These are phyloP conservation scores for Pythium aphanidermatum DNA, from an alignment of 352 stramenopile species.

Conservation along the genomic window DNA sequence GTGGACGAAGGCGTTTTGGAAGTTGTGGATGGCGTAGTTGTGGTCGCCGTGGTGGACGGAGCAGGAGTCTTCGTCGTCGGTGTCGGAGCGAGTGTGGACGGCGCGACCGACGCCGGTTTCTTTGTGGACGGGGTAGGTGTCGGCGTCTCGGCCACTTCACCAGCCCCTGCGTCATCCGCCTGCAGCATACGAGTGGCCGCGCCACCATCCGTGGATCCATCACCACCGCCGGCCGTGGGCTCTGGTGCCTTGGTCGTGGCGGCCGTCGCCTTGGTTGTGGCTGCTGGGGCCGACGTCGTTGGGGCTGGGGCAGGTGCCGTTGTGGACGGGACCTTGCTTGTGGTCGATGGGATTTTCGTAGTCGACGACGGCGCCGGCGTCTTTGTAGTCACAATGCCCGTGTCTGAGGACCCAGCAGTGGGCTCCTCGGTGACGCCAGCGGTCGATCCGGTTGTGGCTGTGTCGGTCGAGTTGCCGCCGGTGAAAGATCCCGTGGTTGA, in stretches of 20 bases:
- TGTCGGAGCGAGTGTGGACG: neutral
- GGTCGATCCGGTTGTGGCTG: neutral
- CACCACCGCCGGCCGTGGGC: neutral
- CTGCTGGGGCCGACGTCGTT: neutral
- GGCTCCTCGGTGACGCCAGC: neutral
- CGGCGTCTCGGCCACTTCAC: no score
- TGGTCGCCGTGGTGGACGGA: conserved; percentile 1
- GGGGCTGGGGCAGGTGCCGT: neutral
- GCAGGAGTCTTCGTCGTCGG: conserved; percentile 1
- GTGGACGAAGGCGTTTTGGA: conserved; percentile 12
- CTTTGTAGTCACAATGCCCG: neutral
- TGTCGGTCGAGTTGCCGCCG: conserved; percentile 1
- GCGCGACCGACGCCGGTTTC: conserved; percentile 1
- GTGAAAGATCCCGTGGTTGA: neutral
- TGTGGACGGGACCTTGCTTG: neutral
- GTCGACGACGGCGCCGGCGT: conserved; percentile 6
- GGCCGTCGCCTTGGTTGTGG: conserved; percentile 1
- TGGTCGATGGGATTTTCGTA: conserved; percentile 4
- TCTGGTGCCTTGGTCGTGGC: no score
- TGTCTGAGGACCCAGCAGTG: neutral
- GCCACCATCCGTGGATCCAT: neutral
- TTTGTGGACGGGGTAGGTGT: conserved; percentile 6
- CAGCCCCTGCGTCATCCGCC: neutral
- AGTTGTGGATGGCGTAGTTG: neutral
- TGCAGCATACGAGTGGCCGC: neutral